Percentiles rank a stretch among this genome's conserved stretches.
Conservation (phyloP, 2,329 filamentous ascomycete genomes). For the Chalara sp. region DNA sequence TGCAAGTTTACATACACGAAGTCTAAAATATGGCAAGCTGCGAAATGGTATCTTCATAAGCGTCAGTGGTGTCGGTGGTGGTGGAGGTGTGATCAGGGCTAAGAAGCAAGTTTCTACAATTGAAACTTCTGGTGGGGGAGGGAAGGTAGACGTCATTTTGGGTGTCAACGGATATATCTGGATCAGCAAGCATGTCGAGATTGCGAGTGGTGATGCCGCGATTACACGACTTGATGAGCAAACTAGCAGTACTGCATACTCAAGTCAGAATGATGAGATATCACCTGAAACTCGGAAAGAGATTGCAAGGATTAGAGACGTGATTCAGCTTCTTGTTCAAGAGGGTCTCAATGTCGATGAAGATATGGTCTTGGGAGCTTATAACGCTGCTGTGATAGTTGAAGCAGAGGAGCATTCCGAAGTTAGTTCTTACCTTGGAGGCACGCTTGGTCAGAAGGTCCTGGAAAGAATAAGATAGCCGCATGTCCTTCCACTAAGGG, state of each 20-base stretch:
- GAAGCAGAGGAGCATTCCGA: constrained; percentile 48
- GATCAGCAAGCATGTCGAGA: constrained; percentile 78
- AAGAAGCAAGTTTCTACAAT: constrained; percentile 86
- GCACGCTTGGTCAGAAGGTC: constrained; percentile 27
- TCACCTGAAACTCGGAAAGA: constrained; percentile 71
- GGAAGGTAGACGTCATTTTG: constrained; percentile 76
- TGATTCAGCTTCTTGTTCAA: constrained; percentile 77
- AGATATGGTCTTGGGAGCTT: constrained; percentile 76
- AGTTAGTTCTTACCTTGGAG: constrained; percentile 55
- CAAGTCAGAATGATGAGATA: constrained; percentile 88
- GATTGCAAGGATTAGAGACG: constrained; percentile 76
- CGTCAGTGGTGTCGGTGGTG: constrained; percentile 72
- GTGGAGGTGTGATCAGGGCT: constrained; percentile 73
- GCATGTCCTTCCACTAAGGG: no score
- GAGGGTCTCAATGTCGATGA: constrained; percentile 82
- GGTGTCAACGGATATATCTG: constrained; percentile 97
- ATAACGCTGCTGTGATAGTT: constrained; percentile 74
- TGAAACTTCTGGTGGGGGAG: constrained; percentile 46
- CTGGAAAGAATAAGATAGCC: constrained; percentile 8
- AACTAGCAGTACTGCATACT: constrained; percentile 81
- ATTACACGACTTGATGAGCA: constrained; percentile 86
- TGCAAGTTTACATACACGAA: constrained; percentile 83
- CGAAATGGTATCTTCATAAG: constrained; percentile 86
- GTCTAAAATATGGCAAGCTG: constrained; percentile 89
- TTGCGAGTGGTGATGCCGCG: constrained; percentile 38